Evolutionary conservation across 495 filamentous ascomycete species (phyloP).

Genomic region (Trichoderma orchidacearum): DNA sequence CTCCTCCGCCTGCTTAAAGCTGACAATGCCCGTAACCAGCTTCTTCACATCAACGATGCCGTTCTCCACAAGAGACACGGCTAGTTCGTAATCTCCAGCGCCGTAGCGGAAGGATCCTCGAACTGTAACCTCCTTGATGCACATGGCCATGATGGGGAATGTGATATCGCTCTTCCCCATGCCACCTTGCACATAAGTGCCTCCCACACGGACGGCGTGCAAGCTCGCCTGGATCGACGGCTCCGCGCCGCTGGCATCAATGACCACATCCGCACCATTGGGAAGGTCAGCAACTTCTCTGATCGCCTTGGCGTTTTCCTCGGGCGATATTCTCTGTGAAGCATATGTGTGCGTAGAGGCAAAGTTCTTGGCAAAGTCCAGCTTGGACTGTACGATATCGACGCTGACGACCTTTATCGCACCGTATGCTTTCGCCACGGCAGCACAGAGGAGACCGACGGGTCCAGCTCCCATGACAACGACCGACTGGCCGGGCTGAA

Average conservation of each 20-base stretch:
- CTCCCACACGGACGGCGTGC: constrained; percentile 55
- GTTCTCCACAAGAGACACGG: constrained; percentile 51
- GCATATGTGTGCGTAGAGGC: constrained; percentile 53
- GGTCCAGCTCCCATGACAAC: constrained; percentile 81
- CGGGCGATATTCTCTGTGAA: constrained; percentile 39
- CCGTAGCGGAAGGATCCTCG: constrained; percentile 77
- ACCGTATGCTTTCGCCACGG: constrained; percentile 67
- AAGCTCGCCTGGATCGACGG: constrained; percentile 61
- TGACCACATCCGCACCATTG: constrained; percentile 57
- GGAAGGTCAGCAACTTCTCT: constrained; percentile 31
- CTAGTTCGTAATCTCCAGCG: constrained; percentile 66
- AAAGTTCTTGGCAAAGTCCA: constrained; percentile 56
- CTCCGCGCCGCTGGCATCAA: constrained; percentile 77
- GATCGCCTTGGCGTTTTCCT: constrained; percentile 52
- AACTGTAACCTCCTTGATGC: constrained; percentile 67
- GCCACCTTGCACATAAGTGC: constrained; percentile 75
- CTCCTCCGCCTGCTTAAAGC: constrained; percentile 57
- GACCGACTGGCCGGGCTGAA: constrained; percentile 57
- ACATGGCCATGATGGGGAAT: constrained; percentile 71
- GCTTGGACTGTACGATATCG: constrained; percentile 56
- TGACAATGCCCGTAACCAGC: constrained; percentile 54
- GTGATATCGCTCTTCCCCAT: constrained; percentile 65
- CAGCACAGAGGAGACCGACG: constrained; percentile 67
- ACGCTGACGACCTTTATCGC: constrained; percentile 60
- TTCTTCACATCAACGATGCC: constrained; percentile 56